Evolutionary conservation across 331 rosid species (phyloP).

Genomic region (Telfairia occidentalis): DNA sequence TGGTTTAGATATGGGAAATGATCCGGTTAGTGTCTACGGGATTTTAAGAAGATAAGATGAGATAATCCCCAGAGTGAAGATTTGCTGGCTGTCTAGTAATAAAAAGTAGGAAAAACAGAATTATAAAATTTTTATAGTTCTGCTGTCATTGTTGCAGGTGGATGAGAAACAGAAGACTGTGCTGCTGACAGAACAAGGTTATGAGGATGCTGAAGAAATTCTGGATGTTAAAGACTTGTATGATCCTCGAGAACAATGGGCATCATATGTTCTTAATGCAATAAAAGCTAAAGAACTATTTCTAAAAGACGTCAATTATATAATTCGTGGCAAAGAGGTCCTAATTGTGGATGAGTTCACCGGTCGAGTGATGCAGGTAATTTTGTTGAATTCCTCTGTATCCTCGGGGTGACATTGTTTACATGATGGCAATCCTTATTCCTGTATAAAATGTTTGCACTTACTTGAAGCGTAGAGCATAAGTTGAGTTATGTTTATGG

Average conservation of each 20-base stretch:
- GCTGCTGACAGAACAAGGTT: slow-evolving; percentile 86
- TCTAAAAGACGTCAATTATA: slow-evolving; percentile 86
- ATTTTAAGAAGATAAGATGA: slow-evolving; percentile 2
- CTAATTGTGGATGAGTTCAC: slow-evolving; percentile 95
- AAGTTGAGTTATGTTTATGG: too few species aligned
- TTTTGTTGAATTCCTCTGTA: not conserved
- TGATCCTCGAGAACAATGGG: slow-evolving; percentile 99
- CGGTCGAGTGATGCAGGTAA: slow-evolving; percentile 98
- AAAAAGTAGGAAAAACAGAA: not conserved
- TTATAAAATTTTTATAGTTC: slow-evolving; percentile 8
- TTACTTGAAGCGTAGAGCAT: not conserved
- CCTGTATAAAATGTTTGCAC: too few species aligned
- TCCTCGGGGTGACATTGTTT: not conserved
- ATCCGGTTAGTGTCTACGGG: not conserved
- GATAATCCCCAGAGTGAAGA: not conserved
- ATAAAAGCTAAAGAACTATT: slow-evolving; percentile 89
- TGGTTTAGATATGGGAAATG: not conserved
- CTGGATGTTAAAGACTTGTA: slow-evolving; percentile 77
- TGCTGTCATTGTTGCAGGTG: slow-evolving; percentile 47
- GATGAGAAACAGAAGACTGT: slow-evolving; percentile 88
- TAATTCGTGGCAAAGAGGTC: slow-evolving; percentile 84
- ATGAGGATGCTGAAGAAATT: slow-evolving; percentile 96
- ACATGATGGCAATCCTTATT: not conserved
- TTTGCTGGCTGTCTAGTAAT: not conserved
- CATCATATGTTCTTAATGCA: slow-evolving; percentile 83